Evolutionary conservation across 495 filamentous ascomycete genomes (phyloP), one percentile per base, ranked within the genome.

Genomic region (Penicillium manginii): DNA sequence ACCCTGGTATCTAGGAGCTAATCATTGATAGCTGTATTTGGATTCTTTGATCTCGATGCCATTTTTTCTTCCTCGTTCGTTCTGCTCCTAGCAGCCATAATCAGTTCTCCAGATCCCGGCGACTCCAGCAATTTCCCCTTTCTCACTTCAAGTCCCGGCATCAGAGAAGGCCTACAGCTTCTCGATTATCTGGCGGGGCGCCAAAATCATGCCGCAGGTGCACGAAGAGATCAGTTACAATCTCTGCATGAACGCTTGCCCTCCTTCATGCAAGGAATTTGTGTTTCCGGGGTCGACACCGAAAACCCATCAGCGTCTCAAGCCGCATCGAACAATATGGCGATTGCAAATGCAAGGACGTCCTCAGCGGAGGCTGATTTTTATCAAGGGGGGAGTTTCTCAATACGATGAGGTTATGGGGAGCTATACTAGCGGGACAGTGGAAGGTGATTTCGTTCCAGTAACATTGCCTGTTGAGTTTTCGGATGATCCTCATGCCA

Each of bases 1-100:
- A 18, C 3, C 6, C 39, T 3, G 11, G 26, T 17, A 29, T 8
- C 26, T 29, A 29, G 26, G 26, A 29, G 26, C 26, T 29, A 29
- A 29, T 8, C 9, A 5, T 29, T 29, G 6, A 8, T 2, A 57
- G 54, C 54, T 15, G 48, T 39, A 18, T 57, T 57, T 11, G 54
- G 54, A 33, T 57, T 57, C 11, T 57, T 57, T 40, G 54, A 57
- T 14, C 45, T 57, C 33, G 54, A 57, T 14, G 2, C 54, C 9
- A 50, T 50, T 22, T 57, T 57, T 21, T 57, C 54, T 4, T 45
- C 54, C 0, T 43, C 43, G 1, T 57, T 57, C 22, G 49, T 57
- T 15, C 23, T 57, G 46, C 23, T 57, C 1, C 29, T 57, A 11
- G 46, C 45, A 11, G 33, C 18, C 11, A 57, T 57, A 4, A 57